Base-by-base conservation (phyloP, 352 stramenopile genomes). In the Phytophthora tubulina region DNA sequence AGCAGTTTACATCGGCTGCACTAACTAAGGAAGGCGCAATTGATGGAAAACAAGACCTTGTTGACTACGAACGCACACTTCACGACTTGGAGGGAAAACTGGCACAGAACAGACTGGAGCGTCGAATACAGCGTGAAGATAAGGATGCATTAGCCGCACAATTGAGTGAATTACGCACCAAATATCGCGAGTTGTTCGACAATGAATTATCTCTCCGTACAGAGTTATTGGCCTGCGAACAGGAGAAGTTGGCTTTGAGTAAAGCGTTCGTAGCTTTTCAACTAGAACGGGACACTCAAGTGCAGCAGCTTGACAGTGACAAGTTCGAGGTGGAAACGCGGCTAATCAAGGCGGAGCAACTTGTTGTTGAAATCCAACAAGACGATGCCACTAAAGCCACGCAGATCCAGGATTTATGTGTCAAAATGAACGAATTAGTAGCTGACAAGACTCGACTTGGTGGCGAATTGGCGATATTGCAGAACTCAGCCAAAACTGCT, bases 241-340 rank as follows among this genome's bases (percentile, higher is more conserved):
- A 91, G 42, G 84, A 93, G 13, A 93, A 93, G 42, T 66, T 93
- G n/a, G 72, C 65, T 6, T 46, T 93, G 6, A 89, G 82, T 45
- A 88, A 91, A 48, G 84, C 84, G 3, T 88, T 93, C 35, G 77
- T 93, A 11, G 77, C 88, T 6, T 86, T 92, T 51, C 84, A 92
- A 42, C 70, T 88, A 17, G 81, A 92, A 36, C 79, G 78, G 13
- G 79, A 80, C 45, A 52, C 55, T 1, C 64, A 80, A 11, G 15
- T 78, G 5, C 79, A 91, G 67, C 72, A 79, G 50, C 49, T 90
- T 2, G 85, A 90, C 46, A 79, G 74, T 35, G 78, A 89, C 49
- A 89, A 86, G 53, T 89, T 91, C 55, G 85, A 91, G 51, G 58
- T 84, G 15, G 78, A 90, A 69, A 90, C 78, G 6, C 86, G 88